Percentiles rank a stretch among this genome's conserved stretches.
Conservation (phyloP, 2,329 filamentous ascomycete genomes). For the Coniochaeta sp. region DNA sequence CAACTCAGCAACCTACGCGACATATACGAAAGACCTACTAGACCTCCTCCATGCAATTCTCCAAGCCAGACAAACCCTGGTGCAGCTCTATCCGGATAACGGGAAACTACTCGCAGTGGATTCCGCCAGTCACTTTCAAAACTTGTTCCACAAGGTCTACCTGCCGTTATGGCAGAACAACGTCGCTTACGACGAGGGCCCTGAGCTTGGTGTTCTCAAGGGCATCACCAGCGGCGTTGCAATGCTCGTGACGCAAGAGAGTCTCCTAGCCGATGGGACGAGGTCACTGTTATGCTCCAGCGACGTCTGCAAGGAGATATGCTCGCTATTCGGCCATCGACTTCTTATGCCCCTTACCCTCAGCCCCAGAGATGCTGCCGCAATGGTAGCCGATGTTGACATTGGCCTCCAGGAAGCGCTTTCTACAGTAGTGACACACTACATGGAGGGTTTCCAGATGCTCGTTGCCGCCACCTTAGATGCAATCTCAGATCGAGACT, state of each 20-base stretch:
- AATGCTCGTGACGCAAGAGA: conserved; percentile 33
- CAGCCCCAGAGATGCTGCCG: conserved; percentile 10
- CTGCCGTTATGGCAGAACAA: conserved; percentile 26
- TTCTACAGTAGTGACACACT: conserved; percentile 27
- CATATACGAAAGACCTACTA: conserved; percentile 44
- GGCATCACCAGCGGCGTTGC: conserved; percentile 39
- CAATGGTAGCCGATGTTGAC: conserved; percentile 13
- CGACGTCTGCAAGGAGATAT: conserved; percentile 28
- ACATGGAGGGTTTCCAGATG: conserved; percentile 25
- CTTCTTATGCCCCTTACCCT: conserved; percentile 16
- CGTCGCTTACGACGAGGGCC: conserved; percentile 20
- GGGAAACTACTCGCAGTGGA: conserved; percentile 26
- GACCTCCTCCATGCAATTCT: conserved; percentile 43
- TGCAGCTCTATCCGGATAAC: conserved; percentile 23
- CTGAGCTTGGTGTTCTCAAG: conserved; percentile 31
- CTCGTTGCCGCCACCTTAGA: conserved; percentile 19
- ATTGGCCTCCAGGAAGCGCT: conserved; percentile 33
- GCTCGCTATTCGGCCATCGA: conserved; percentile 14
- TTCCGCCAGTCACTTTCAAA: conserved; percentile 27
- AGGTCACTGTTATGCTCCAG: conserved; percentile 23
- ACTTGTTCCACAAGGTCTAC: conserved; percentile 36
- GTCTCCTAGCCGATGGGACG: conserved; percentile 12
- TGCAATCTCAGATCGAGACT: conserved; percentile 15
- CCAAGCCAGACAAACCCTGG: conserved; percentile 33
- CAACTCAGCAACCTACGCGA: conserved; percentile 38